These are phyloP conservation scores for Hymenoscyphus repandus DNA, from an alignment of 2,329 filamentous ascomycete species.

Conservation along the genomic window DNA sequence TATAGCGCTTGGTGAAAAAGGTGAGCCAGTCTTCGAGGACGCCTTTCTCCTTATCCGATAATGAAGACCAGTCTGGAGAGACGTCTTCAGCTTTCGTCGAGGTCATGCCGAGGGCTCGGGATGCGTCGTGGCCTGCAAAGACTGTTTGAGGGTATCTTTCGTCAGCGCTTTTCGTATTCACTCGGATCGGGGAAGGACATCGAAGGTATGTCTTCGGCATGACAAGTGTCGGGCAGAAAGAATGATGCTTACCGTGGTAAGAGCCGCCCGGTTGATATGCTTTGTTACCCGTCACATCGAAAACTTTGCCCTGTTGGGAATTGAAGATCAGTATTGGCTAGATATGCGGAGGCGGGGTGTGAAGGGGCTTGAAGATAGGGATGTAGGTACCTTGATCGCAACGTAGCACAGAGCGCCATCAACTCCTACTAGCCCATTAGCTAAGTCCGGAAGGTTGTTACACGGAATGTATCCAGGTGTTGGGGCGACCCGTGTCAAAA, in stretches of 20 bases:
- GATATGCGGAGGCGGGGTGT: slow-evolving; percentile 5
- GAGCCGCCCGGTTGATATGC: slow-evolving; percentile 77
- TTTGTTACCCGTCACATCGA: slow-evolving; percentile 87
- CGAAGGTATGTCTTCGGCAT: not conserved
- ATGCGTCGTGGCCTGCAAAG: slow-evolving; percentile 93
- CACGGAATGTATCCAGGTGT: not conserved
- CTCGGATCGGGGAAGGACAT: not conserved
- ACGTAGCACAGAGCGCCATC: slow-evolving; percentile 63
- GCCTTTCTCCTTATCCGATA: slow-evolving; percentile 79
- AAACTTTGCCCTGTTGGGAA: slow-evolving; percentile 71
- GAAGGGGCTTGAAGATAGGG: not conserved
- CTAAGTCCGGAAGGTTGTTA: not conserved
- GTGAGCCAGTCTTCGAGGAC: slow-evolving; percentile 88
- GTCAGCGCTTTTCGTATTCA: not conserved
- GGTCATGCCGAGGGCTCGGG: slow-evolving; percentile 80
- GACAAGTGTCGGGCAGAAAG: not conserved
- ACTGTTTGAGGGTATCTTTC: slow-evolving; percentile 48
- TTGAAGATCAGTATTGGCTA: not conserved
- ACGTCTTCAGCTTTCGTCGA: slow-evolving; percentile 85
- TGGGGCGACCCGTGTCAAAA: not conserved
- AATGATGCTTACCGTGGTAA: slow-evolving; percentile 66
- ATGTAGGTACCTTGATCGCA: slow-evolving; percentile 56
- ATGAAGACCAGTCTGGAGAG: slow-evolving; percentile 72
- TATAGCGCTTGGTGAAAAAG: slow-evolving; percentile 97
- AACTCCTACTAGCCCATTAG: slow-evolving; percentile 43